These are phyloP conservation scores for Hibiscus mutabilis DNA, from an alignment of 345 rosid genomes.

Conservation along the genomic window DNA sequence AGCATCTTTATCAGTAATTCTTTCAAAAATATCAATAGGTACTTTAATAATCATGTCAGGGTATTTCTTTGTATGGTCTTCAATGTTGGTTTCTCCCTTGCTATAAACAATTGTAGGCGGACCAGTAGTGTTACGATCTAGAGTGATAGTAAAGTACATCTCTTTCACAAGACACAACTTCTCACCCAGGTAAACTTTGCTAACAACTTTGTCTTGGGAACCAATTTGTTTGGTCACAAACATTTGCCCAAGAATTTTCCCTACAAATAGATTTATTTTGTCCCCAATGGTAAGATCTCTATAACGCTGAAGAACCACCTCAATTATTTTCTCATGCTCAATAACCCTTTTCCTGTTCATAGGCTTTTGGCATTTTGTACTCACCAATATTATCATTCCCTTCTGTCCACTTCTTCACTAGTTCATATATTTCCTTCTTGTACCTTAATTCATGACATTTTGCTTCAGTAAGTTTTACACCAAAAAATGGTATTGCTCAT, in stretches of 20 bases:
- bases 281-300: slow-evolving; percentile 62
- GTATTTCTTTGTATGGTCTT: slow-evolving; percentile 95
- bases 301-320: slow-evolving; percentile 86
- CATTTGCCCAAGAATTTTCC: slow-evolving; percentile 91
- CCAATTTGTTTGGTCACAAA: slow-evolving; percentile 98
- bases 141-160: slow-evolving; percentile 97
- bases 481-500: slow-evolving; percentile 78
- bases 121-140: slow-evolving; percentile 90
- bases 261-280: slow-evolving; percentile 79
- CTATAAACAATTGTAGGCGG: slow-evolving; percentile 94
- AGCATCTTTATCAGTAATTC: slow-evolving; percentile 96
- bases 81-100: slow-evolving; percentile 98
- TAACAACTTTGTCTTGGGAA: slow-evolving; percentile 83
- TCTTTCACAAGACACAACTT: slow-evolving; percentile 87
- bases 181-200: slow-evolving; percentile 97
- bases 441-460: slow-evolving; percentile 69
- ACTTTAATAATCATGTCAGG: slow-evolving; percentile 97
- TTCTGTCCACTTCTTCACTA: slow-evolving; percentile 66
- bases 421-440: slow-evolving; percentile 74
- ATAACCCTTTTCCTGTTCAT: slow-evolving; percentile 76
- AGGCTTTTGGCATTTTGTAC: slow-evolving; percentile 93
- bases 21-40: slow-evolving; percentile 85
- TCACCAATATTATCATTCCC: slow-evolving; percentile 58
- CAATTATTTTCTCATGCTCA: slow-evolving; percentile 83
- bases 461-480: slow-evolving; percentile 62